Evolutionary conservation across 768 basidiomycete genomes (phyloP), one percentile per base, ranked within the genome.

Genomic region (Calocera cornea): DNA sequence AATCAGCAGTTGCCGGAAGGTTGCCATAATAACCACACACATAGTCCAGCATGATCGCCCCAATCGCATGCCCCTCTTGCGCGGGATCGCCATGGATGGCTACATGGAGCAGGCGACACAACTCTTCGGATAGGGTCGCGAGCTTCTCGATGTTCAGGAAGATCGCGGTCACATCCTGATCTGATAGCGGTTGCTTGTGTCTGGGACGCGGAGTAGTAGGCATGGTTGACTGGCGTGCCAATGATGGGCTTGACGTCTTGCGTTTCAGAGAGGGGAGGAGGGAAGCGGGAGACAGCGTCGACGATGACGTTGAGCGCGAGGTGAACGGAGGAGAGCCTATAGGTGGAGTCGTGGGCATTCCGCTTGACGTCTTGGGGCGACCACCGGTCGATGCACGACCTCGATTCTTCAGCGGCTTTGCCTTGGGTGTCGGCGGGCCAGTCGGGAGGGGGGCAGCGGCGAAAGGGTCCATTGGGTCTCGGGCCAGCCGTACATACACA

Each of bases 121-220:
- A 86, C 22, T 76, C 74, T 72, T 90, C 87, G 2, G 89, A 80
- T 69, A 92, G 86, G 41, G 82, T 71, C 17, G 90, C 90, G 1
- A 93, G 81, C 69, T 92, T 87, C 2, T 83, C 78, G 60, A 92
- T 82, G 72, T 93, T 92, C 74, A 81, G 80, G 76, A 93, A 92
- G 50, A 92, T 87, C 68, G 84, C 83, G 69, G 83, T 83, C 36
- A 81, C 80, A 72, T 91, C 90, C 64, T 89, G 86, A 1, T 74
- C 75, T 12, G 86, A 82, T 87, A 92, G 90, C 0, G 90, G 87
- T 2, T 85, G 79, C 24, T 68, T 67, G 49, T 34, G 41, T 22
- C 27, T 29, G 63, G 64, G 64, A n/a, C 34, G 27, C 54, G 40
- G 3, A 74, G 79, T 2, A 69, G 68, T 19, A 66, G 65, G 3